Evolutionary conservation across 257 asterid genomes (phyloP), one percentile per base, ranked within the genome.

Genomic region (Handroanthus guayacan): DNA sequence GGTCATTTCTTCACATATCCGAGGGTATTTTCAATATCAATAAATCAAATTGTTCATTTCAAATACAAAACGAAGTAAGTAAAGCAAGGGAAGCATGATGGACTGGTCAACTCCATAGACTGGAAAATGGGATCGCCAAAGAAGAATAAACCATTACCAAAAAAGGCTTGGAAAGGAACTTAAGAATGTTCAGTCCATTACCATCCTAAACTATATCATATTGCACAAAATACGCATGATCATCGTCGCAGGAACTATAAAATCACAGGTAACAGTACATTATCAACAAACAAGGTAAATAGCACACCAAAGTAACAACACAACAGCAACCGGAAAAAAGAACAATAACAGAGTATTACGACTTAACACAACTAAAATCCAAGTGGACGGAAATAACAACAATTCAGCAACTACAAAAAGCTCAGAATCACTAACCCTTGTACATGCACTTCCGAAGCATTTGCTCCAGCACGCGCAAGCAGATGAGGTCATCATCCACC

Each of bases 371-470:
- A 16, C 71, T 56, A 31, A 62, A 0, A 63, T 7, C 25, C 31
- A 78, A 25, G 31, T 25, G 31, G 25, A 34, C 56, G 3, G 20
- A 70, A 54, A 55, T 3, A 52, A 41, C 57, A 70, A 37, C 57
- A 70, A 37, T 51, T 39, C 14, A 68, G 9, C n/a, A 62, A 17
- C 51, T 18, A 45, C 44, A 10, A 71, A 54, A 61, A 6, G 10
- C 5, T 31, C 41, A 7, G 34, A 17, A 60, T 14, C 18, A 82
- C 90, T 66, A 38, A 86, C 96, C 96, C 6, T 43, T 69, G 70
- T 92, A 92, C 83, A 81, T 74, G 91, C 97, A 92, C 77, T 75
- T 88, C 63, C 90, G 90, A 62, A 92, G 97, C 96, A 92, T 92
- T 75, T 80, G 86, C 81, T 92, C 96, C 25, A 92, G 77, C 54